These are phyloP conservation scores for Boletus fagicola DNA, from an alignment of 768 basidiomycete species.

Conservation along the genomic window DNA sequence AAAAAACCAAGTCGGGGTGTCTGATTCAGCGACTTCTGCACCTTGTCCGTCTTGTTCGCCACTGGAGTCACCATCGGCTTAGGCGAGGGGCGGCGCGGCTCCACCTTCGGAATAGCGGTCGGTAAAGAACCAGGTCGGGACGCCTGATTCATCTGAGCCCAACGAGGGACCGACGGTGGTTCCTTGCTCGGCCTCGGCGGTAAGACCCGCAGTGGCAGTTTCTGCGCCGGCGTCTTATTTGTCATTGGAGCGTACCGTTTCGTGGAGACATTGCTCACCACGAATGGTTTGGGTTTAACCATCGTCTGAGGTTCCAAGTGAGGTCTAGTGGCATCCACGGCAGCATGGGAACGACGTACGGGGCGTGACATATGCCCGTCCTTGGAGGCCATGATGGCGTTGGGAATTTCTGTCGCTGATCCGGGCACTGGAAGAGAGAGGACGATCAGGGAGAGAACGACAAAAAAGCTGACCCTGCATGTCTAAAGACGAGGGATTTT, in stretches of 20 bases:
- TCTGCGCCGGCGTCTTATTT: not conserved
- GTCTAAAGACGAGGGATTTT: not conserved
- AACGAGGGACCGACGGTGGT: not conserved
- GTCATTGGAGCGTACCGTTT: slow-evolving; percentile 2
- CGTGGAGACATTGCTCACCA: slow-evolving; percentile 2
- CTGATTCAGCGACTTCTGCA: no score
- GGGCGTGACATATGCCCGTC: not conserved
- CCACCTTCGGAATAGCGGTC: no score
- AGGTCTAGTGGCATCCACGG: no score
- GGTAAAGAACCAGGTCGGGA: no score
- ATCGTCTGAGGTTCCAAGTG: not conserved
- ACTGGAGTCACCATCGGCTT: no score
- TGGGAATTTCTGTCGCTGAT: not conserved
- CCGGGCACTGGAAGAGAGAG: not conserved
- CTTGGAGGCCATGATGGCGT: not conserved
- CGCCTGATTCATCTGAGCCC: no score
- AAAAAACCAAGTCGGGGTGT: no score
- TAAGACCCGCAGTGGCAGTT: not conserved
- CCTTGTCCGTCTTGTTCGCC: no score
- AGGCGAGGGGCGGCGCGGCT: no score
- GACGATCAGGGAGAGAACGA: not conserved
- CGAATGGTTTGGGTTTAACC: slow-evolving; percentile 7
- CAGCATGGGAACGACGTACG: slow-evolving; percentile 3
- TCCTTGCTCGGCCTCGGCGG: not conserved
- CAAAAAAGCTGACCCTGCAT: not conserved